Evolutionary conservation across 148 eudicot species (phyloP).

Genomic region (Persicaria tinctoria): DNA sequence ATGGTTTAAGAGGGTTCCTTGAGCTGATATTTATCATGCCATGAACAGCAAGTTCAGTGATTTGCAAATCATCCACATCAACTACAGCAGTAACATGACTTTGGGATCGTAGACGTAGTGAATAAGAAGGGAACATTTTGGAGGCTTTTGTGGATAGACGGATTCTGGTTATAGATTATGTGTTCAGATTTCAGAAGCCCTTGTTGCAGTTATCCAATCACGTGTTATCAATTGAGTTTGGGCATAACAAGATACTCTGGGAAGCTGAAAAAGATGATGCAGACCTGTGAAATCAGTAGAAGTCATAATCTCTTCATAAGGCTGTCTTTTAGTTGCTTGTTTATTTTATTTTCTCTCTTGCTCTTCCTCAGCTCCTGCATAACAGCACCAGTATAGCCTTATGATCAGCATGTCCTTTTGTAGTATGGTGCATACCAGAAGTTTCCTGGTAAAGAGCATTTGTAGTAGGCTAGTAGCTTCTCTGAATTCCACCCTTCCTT

Average conservation of each 20-base stretch:
- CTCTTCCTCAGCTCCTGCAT: not conserved
- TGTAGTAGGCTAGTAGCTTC: conserved; percentile 1
- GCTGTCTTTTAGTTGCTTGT: not conserved
- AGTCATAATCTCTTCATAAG: not conserved
- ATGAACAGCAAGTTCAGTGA: not conserved
- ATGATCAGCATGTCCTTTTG: not conserved
- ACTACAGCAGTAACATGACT: not conserved
- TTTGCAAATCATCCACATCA: not conserved
- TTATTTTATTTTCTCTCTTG: not conserved
- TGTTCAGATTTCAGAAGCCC: not conserved
- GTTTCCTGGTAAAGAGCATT: not conserved
- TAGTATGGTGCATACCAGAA: not conserved
- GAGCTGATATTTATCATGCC: not conserved
- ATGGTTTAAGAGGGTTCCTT: not conserved
- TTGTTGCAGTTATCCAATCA: not conserved
- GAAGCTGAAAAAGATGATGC: not conserved
- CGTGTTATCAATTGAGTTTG: not conserved
- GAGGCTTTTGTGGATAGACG: not conserved
- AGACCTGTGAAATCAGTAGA: not conserved
- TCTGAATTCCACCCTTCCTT: not conserved
- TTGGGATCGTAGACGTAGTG: not conserved
- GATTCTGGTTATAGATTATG: not conserved
- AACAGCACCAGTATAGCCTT: not conserved
- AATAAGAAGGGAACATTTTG: not conserved
- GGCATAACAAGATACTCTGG: not conserved